A percentile compares a stretch with the other conserved stretches of the same genome.
Conservation (phyloP, 306 rosid genomes). For the Lathyrus oleraceus region DNA sequence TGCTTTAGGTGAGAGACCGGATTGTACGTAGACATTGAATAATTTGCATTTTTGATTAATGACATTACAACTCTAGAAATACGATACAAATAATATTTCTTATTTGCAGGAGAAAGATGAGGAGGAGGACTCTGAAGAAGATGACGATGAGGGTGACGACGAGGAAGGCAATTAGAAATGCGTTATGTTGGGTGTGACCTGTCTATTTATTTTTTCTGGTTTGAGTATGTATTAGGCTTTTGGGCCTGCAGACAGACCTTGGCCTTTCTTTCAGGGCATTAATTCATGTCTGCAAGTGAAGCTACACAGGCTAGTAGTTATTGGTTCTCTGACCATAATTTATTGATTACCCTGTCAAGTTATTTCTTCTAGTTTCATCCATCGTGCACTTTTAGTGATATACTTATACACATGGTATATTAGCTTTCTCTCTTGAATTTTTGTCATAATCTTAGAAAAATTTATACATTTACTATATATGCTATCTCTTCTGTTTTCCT, state of each 20-base stretch:
- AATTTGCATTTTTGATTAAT: slow-evolving; percentile 2
- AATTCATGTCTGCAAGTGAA: slow-evolving; percentile 19
- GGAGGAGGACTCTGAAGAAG: slow-evolving; percentile 62
- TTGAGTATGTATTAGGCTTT: slow-evolving; percentile 4
- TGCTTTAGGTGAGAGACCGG: too few species aligned
- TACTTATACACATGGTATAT: background rate
- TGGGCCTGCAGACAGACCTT: background rate
- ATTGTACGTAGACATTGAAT: background rate
- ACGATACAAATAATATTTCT: background rate
- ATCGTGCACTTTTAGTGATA: background rate
- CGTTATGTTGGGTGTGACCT: slow-evolving; percentile 25
- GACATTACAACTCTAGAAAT: background rate
- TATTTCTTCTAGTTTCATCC: slow-evolving; percentile 8
- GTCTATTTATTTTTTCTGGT: slow-evolving; percentile 33
- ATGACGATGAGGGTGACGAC: slow-evolving; percentile 54
- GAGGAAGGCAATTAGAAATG: slow-evolving; percentile 56
- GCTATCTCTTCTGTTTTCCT: slow-evolving; percentile 6
- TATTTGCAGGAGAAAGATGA: slow-evolving; percentile 62
- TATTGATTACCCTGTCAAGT: slow-evolving; percentile 10
- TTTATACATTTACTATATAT: slow-evolving; percentile 1
- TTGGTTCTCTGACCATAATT: slow-evolving; percentile 8
- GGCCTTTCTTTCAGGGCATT: slow-evolving; percentile 15
- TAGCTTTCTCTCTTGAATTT: slow-evolving; percentile 11
- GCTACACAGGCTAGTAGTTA: slow-evolving; percentile 9
- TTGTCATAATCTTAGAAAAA: background rate